Evolutionary conservation across 768 basidiomycete species (phyloP), one percentile per base, ranked within the genome.

Genomic region (Mycena leptocephala): DNA sequence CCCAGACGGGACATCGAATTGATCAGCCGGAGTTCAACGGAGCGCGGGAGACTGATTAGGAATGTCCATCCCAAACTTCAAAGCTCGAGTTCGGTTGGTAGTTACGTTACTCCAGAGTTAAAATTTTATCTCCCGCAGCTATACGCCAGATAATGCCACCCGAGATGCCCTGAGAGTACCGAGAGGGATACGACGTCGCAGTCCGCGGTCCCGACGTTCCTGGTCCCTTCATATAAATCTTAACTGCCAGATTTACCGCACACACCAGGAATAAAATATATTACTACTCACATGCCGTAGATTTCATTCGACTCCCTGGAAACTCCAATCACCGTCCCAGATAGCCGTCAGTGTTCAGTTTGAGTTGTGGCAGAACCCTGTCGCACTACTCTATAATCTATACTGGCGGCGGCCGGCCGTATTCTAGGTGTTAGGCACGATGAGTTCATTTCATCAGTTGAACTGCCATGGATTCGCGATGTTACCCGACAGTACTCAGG

Each of bases 121-220:
- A 64, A 30, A 26, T 71, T 71, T 43, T 41, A 13, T 58, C 55
- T 73, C 64, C 64, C 64, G 63, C 63, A 58, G 39, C 63, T 73
- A 64, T 30, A 64, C 39, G 67, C 37, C 48, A 67, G 35, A 68
- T 56, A 62, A 43, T 65, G 48, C 62, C n/a, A 56, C 33, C 61
- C 58, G 33, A 37, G 70, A 32, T 59, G 32, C 9, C 48, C 24
- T 46, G 56, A 37, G 20, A 41, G 41, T n/a, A n/a, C 61, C 13
- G 32, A 56, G 61, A 65, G 39, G 30, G 30, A 20, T 30, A n/a
- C 37, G 5, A 33, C 8, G 22, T 62, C 43, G 33, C 59, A 53
- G n/a, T 26, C 72, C 72, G 72, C 63, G 72, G 72, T 58, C 56
- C 72, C 72, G 72, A 73, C 30, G 62, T 72, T 43, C 70, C 71